Base-by-base conservation (phyloP, 2,329 filamentous ascomycete genomes). In the Simplicillium sp. region DNA sequence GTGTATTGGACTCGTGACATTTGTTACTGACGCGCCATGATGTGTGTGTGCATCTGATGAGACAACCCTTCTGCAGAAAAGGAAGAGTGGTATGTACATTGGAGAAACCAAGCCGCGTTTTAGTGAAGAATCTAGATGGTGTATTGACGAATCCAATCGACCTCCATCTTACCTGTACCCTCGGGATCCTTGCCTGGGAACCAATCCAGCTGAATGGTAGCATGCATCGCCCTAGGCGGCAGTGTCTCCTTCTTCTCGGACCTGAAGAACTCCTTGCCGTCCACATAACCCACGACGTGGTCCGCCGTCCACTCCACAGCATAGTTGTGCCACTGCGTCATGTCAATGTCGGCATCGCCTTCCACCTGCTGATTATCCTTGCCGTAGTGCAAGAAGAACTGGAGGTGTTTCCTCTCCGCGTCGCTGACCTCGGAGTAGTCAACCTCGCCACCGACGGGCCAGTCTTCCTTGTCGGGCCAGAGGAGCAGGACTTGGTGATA, bases 371-470 rank as follows among this genome's bases (percentile, higher is more conserved):
- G 9, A 14, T 36, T 36, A 11, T 14, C 14, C 15, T 16, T 5
- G 11, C 34, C 34, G 18, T 36, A 36, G 34, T 36, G 34, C 34
- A 36, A 36, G 15, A 36, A 36, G 34, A 36, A 36, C 15, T 36
- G 15, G 15, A 36, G 18, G 14, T 36, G 34, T 11, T 36, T 15
- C 15, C 34, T 15, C 15, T 36, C 34, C 6, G 15, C 34, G 14
- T 36, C 34, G 34, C 34, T 14, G 11, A 36, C 34, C 18, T 36
- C 34, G 11, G 34, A 36, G 15, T 36, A 36, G 14, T 36, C 34
- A 11, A 36, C 18, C 15, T 36, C 34, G 15, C 34, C 34, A 11
- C 34, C 34, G 16, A 36, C 18, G 5, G 34, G 14, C 34, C 34
- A 36, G 34, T 36, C 34, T 14, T 36, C 34, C 18, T 36, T 36